Evolutionary conservation across 163 green algal species (phyloP).

Genomic region (Scenedesmus sp.): DNA sequence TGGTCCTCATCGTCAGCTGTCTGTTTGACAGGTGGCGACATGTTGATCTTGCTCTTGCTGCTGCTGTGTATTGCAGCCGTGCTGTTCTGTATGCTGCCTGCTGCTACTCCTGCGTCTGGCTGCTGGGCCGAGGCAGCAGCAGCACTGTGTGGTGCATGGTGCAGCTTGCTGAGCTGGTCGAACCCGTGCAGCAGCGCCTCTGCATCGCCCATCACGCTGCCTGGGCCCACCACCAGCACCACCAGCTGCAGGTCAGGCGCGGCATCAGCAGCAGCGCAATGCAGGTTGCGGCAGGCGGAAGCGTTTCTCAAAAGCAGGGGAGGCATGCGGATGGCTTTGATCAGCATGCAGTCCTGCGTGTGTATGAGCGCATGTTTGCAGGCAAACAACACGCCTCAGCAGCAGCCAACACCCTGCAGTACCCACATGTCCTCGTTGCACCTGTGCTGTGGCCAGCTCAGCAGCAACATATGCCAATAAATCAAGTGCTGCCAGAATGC

Average conservation of each 20-base stretch:
- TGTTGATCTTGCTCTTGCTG: constrained; percentile 9
- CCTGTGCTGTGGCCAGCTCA: too few species aligned
- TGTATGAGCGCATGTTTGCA: too few species aligned
- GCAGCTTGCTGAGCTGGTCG: constrained; percentile 43
- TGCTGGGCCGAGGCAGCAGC: not conserved
- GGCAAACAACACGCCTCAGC: too few species aligned
- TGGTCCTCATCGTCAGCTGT: not conserved
- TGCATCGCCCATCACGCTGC: constrained; percentile 69
- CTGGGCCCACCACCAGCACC: constrained; percentile 84
- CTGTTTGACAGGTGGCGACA: not conserved
- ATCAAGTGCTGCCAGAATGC: not conserved
- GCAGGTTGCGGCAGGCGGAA: not conserved
- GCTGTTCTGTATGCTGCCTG: not conserved
- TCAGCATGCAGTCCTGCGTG: too few species aligned
- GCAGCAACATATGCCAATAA: too few species aligned
- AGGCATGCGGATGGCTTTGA: too few species aligned
- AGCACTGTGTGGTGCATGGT: not conserved
- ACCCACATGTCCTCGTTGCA: too few species aligned
- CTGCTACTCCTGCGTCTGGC: not conserved
- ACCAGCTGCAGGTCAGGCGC: constrained; percentile 64
- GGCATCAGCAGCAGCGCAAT: not conserved
- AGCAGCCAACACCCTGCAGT: too few species aligned
- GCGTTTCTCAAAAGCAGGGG: not conserved
- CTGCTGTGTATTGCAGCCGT: not conserved
- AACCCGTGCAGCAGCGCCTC: constrained; percentile 65